These are phyloP conservation scores for Silene conica DNA, from an alignment of 148 eudicot genomes.

Conservation along the genomic window DNA sequence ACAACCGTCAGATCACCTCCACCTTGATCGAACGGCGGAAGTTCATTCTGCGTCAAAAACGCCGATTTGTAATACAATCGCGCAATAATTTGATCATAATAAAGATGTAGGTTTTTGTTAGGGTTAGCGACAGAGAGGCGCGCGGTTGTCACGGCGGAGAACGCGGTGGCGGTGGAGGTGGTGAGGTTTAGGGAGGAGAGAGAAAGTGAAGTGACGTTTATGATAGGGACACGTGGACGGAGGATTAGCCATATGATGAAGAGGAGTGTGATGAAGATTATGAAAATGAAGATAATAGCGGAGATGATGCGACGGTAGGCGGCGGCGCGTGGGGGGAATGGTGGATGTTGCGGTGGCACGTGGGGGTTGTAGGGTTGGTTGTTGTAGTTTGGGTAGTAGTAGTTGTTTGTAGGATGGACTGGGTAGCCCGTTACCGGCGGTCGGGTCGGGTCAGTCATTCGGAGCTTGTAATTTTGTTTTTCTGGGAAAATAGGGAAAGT, in stretches of 20 bases:
- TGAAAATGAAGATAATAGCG: slow-evolving; percentile 38
- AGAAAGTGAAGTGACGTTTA: slow-evolving; percentile 43
- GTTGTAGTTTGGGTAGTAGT: slow-evolving; percentile 36
- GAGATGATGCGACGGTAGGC: slow-evolving; percentile 62
- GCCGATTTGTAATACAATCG: slow-evolving; percentile 26
- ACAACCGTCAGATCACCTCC: slow-evolving; percentile 31
- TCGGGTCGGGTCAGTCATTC: slow-evolving; percentile 40
- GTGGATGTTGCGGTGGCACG: slow-evolving; percentile 15
- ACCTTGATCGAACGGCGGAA: slow-evolving; percentile 54
- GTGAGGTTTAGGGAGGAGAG: slow-evolving; percentile 45
- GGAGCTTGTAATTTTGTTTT: not conserved
- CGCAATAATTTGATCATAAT: slow-evolving; percentile 41
- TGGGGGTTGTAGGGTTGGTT: slow-evolving; percentile 20
- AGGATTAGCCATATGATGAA: slow-evolving; percentile 71
- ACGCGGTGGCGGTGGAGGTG: slow-evolving; percentile 18
- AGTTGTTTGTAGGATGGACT: slow-evolving; percentile 32
- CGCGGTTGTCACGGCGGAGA: slow-evolving; percentile 28
- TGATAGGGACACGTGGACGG: slow-evolving; percentile 71
- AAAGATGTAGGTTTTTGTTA: slow-evolving; percentile 30
- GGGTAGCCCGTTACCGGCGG: slow-evolving; percentile 58
- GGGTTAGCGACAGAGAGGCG: slow-evolving; percentile 20
- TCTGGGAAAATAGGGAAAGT: not conserved
- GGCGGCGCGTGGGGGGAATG: slow-evolving; percentile 39
- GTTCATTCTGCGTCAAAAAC: slow-evolving; percentile 28
- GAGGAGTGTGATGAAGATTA: slow-evolving; percentile 47